These are phyloP conservation scores for Mycena chlorophos DNA, from an alignment of 768 basidiomycete species.

Conservation along the genomic window DNA sequence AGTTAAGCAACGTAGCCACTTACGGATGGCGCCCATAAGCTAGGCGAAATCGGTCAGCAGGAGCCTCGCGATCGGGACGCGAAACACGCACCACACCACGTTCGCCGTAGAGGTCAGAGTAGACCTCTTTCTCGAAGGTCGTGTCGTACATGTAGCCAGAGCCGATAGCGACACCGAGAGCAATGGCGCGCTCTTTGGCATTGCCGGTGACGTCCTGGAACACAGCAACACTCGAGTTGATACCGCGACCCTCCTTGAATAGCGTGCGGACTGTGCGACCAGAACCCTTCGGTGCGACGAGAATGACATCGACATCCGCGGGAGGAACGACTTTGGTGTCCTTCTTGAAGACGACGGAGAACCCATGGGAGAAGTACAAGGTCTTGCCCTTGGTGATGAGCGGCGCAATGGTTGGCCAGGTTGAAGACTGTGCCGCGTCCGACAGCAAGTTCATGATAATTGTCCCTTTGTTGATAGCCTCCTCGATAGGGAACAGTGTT, in stretches of 20 bases:
- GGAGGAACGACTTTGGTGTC: constrained; percentile 95
- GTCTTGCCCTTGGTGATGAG: constrained; percentile 99
- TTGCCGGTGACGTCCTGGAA: constrained; percentile 98
- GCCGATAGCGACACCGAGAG: constrained; percentile 90
- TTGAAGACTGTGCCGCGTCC: constrained; percentile 97
- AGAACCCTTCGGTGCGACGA: constrained; percentile 98
- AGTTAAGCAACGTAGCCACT: constrained; percentile 29
- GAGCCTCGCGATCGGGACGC: constrained; percentile 4
- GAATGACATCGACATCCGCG: constrained; percentile 94
- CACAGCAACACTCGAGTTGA: constrained; percentile 93
- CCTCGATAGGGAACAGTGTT: constrained; percentile 97
- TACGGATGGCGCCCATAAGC: constrained; percentile 97
- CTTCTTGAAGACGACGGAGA: constrained; percentile 98
- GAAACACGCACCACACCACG: constrained; percentile 87
- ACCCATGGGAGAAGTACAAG: constrained; percentile 99
- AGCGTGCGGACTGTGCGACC: constrained; percentile 98
- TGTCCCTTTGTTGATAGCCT: constrained; percentile 92
- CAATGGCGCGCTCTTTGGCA: constrained; percentile 95
- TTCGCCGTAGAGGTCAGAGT: constrained; percentile 98
- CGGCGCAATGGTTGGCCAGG: constrained; percentile 86
- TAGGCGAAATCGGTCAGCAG: constrained; percentile 30
- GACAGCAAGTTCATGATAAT: constrained; percentile 99
- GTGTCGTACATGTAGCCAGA: constrained; percentile 99
- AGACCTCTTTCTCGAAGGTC: constrained; percentile 99
- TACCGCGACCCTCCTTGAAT: constrained; percentile 99